These are phyloP conservation scores for Solanum habrochaites DNA, from an alignment of 257 asterid genomes.

Conservation along the genomic window DNA sequence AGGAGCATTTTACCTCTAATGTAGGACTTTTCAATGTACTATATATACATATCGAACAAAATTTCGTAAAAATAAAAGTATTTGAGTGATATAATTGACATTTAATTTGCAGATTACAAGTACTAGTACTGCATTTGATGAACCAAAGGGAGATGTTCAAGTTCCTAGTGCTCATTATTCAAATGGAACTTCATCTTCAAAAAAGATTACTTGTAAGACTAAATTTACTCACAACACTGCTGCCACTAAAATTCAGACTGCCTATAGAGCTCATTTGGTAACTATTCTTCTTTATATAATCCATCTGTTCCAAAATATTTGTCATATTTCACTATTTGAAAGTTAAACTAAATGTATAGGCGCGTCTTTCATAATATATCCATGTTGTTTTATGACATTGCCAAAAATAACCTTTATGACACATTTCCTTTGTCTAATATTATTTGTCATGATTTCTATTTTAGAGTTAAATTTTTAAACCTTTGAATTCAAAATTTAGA, in stretches of 20 bases:
- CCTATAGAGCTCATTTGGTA: constrained; percentile 40
- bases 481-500: no score
- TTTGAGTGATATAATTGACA: neutral
- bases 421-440: no score
- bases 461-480: no score
- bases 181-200: constrained; percentile 10
- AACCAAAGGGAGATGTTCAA: neutral
- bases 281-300: neutral
- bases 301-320: rapidly evolving
- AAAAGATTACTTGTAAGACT: constrained; percentile 1
- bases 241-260: constrained; percentile 42
- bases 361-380: neutral
- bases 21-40: neutral
- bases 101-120: neutral
- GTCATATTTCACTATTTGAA: rapidly evolving
- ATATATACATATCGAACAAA: neutral
- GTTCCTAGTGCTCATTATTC: neutral
- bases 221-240: constrained; percentile 25
- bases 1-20: rapidly evolving
- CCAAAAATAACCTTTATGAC: neutral
- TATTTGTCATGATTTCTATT: no score
- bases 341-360: neutral
- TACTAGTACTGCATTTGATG: neutral
- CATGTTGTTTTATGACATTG: no score
- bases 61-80: neutral